These are phyloP conservation scores for Haplosporangium gracile DNA, from an alignment of 192 early-diverging fungal genomes.

Conservation along the genomic window DNA sequence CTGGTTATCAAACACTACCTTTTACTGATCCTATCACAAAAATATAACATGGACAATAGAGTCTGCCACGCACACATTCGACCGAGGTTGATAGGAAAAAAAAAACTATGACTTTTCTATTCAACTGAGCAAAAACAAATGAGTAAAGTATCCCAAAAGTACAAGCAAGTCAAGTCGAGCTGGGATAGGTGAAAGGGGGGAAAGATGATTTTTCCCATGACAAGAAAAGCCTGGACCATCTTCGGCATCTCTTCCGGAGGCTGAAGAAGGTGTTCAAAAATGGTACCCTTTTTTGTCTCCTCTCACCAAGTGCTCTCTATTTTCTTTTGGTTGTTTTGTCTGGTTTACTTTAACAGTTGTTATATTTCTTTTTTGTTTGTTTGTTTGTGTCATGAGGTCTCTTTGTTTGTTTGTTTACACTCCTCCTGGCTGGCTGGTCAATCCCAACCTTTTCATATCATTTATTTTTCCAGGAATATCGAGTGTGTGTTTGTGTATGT, in stretches of 20 bases:
- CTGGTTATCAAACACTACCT: background rate
- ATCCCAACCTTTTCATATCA: background rate
- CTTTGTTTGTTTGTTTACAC: background rate
- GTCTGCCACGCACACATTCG: too few relatives aligned
- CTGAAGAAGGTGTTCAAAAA: slow-evolving; percentile 17
- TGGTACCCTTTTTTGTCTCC: slow-evolving; percentile 1
- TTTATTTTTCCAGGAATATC: background rate
- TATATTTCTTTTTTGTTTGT: background rate
- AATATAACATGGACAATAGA: too few relatives aligned
- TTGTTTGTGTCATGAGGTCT: background rate
- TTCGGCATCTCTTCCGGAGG: slow-evolving; percentile 52
- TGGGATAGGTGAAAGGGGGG: background rate
- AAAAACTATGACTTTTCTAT: slow-evolving; percentile 4
- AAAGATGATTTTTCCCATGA: slow-evolving; percentile 35
- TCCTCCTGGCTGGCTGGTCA: background rate
- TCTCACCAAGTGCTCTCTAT: too few relatives aligned
- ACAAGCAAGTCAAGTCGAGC: background rate
- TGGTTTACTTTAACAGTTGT: background rate
- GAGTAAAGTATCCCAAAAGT: background rate
- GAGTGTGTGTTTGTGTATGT: too few relatives aligned
- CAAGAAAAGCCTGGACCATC: slow-evolving; percentile 45
- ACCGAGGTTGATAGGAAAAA: background rate
- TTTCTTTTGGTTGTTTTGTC: background rate
- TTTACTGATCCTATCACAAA: too few relatives aligned
- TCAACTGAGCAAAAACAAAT: background rate